Evolutionary conservation across 371 early-diverging fungal genomes (phyloP), one percentile per base, ranked within the genome.

Genomic region (Mortierella sp.): DNA sequence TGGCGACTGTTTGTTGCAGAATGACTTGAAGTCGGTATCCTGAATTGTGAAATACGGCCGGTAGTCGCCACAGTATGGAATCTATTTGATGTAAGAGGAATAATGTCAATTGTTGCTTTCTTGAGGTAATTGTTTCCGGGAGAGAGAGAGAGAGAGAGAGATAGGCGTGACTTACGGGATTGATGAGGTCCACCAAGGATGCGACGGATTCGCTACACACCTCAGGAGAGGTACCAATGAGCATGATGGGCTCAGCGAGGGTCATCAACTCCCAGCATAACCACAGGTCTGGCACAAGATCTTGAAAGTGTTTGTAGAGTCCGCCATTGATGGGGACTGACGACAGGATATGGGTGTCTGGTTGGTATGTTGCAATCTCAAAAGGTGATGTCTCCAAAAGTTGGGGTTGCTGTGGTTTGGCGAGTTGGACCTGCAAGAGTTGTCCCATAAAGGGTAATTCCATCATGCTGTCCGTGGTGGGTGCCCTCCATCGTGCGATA

Each of bases 21-120:
- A 92, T 24, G 91, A 88, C 77, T 94, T 94, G 78, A 97, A 96
- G 83, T 99, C 99, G 1, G 96, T 90, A 84, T 98, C 99, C 84
- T 98, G 98, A 70, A 99, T 96, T 0, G 99, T 99, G 77, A 98
- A 96, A 79, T 98, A 99, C 38, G 99, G 99, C 35, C 99, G 93
- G 82, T 93, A 98, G 87, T 98, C 98, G 35, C 98, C 99, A 76
- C 98, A 98, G 87, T 97, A 98, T 29, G 95, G 95, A 68, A 97
- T 96, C 93, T 95, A 89, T 43, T 60, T 71, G 71, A 41, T 10
- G 32, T 35, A 38, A 60, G 29, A 48, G 24, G 21, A n/a, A n/a
- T 12, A 6, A 29, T 38, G 43, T 74, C 27, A 48, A n/a, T 21
- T 32, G 18, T 43, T n/a, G 3, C 4, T 1, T 18, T 27, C 35